phyloP scores from a whole-genome alignment of 2,329 filamentous ascomycete genomes.

The Colletotrichum sidae region DNA sequence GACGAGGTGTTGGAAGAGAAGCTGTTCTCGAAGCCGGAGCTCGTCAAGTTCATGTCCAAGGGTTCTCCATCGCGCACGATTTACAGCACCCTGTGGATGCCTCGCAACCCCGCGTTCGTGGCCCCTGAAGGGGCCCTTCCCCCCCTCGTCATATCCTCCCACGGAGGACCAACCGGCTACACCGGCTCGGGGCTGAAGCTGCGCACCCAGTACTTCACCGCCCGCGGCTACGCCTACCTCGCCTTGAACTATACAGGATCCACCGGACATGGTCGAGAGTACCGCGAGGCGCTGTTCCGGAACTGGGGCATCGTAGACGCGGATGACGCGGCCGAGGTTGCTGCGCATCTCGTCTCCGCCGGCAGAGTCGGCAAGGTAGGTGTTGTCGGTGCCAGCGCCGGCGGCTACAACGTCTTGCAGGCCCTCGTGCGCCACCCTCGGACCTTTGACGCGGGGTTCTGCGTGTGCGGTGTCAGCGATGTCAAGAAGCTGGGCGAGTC shows the following conservation, averaged over 20 bases:
- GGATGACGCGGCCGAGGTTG: slow-evolving; percentile 61
- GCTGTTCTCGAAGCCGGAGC: slow-evolving; percentile 52
- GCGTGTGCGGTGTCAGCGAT: slow-evolving; percentile 63
- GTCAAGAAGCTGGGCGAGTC: slow-evolving; percentile 56
- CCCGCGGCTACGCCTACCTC: slow-evolving; percentile 63
- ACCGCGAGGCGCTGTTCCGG: slow-evolving; percentile 60
- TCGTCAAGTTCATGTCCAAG: slow-evolving; percentile 46
- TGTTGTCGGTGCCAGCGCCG: slow-evolving; percentile 63
- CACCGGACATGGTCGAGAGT: slow-evolving; percentile 61
- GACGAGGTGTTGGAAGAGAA: slow-evolving; percentile 44
- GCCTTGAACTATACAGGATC: slow-evolving; percentile 65
- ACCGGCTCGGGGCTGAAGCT: slow-evolving; percentile 56
- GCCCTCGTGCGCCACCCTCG: slow-evolving; percentile 58
- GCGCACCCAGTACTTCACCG: slow-evolving; percentile 63
- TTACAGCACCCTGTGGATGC: slow-evolving; percentile 61
- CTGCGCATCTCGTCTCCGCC: slow-evolving; percentile 52
- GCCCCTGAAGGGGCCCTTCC: slow-evolving; percentile 53
- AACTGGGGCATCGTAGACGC: slow-evolving; percentile 64
- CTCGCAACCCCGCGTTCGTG: slow-evolving; percentile 57
- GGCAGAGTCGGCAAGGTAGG: slow-evolving; percentile 56
- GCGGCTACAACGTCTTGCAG: slow-evolving; percentile 65
- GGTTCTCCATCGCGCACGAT: slow-evolving; percentile 46
- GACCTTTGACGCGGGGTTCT: slow-evolving; percentile 61
- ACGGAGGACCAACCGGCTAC: slow-evolving; percentile 64
- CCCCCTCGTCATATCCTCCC: slow-evolving; percentile 61